Percentiles rank a stretch among this genome's conserved stretches.
Evolutionary conservation across 129 eudicot genomes (phyloP).

Genomic region (Ambrosia trifida): DNA sequence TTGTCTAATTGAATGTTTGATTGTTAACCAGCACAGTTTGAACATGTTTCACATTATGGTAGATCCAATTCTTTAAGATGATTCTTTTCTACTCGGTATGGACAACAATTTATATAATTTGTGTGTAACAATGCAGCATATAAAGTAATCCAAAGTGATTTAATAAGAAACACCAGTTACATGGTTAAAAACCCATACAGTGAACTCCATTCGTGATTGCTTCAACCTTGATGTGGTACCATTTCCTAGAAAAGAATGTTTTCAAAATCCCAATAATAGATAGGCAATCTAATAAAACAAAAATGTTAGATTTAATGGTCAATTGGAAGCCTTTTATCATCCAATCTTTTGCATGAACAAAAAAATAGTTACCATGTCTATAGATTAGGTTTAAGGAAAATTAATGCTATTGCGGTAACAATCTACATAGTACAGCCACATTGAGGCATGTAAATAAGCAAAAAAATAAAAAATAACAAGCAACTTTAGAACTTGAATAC

Average conservation of each 20-base stretch:
- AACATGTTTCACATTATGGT: no score
- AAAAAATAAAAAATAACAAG: no score
- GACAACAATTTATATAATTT: no score
- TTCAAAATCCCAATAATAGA: slow-evolving; percentile 13
- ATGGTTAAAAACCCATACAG: slow-evolving; percentile 88
- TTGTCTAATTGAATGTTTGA: no score
- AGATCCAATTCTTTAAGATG: no score
- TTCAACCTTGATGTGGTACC: slow-evolving; percentile 87
- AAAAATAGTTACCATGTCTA: no score
- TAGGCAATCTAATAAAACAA: slow-evolving; percentile 11
- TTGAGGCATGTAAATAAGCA: neutral
- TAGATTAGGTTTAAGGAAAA: no score
- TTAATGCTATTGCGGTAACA: neutral
- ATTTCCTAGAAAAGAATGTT: slow-evolving; percentile 44
- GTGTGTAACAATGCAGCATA: no score
- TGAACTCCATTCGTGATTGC: slow-evolving; percentile 94
- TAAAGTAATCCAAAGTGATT: no score
- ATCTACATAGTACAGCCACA: neutral
- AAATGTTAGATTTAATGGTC: slow-evolving; percentile 10
- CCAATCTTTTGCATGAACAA: neutral
- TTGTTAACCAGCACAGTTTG: no score
- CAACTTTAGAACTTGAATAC: slow-evolving; percentile 12
- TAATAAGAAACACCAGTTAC: no score
- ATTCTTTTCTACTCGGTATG: no score
- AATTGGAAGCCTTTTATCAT: slow-evolving; percentile 4